Conservation (phyloP, 345 rosid genomes). For the Ailanthus altissimus region DNA sequence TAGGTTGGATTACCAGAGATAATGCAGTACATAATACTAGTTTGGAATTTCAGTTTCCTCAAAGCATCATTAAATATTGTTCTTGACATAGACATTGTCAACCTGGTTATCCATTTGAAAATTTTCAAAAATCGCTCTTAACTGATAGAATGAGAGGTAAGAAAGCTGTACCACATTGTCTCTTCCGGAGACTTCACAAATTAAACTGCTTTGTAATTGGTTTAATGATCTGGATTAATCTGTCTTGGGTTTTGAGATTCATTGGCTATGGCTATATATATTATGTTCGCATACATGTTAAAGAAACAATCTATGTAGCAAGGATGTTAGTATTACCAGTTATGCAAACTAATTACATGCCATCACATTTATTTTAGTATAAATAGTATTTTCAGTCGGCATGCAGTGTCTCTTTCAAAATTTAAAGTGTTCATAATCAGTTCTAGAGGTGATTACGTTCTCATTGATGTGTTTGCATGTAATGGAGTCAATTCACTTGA, state of each 20-base stretch:
- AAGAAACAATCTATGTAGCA: neutral
- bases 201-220: neutral
- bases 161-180: neutral
- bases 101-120: neutral
- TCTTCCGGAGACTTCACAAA: neutral
- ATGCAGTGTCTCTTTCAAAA: neutral
- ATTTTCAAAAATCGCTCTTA: neutral
- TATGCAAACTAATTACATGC: neutral
- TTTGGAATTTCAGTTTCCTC: neutral
- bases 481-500: neutral
- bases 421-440: neutral
- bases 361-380: neutral
- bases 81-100: neutral
- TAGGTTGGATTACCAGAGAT: slow-evolving; percentile 1
- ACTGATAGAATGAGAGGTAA: neutral
- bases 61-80: neutral
- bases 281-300: neutral
- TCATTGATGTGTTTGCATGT: neutral
- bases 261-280: neutral
- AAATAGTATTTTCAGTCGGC: neutral
- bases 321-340: neutral
- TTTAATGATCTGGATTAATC: neutral
- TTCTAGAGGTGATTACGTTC: neutral
- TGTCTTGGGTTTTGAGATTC: slow-evolving; percentile 4
- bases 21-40: neutral